A percentile compares a stretch with the other conserved stretches of the same genome.
phyloP scores from a whole-genome alignment of 345 rosid genomes.

The Boechera retrofracta region DNA sequence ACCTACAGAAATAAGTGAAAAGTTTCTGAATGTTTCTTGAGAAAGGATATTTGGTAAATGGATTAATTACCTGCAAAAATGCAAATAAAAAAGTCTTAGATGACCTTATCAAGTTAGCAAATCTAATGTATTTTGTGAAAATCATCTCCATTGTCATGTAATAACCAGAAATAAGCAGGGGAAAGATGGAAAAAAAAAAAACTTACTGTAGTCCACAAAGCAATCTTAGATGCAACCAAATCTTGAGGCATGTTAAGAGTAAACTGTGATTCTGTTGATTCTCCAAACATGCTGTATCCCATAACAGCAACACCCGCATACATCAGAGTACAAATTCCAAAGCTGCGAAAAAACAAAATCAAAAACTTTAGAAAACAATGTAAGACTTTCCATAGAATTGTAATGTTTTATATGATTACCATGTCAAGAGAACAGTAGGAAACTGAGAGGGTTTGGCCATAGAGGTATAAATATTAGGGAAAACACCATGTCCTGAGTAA shows the following conservation, averaged over 20 bases:
- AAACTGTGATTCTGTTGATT: conserved; percentile 71
- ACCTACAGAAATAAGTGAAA: not conserved
- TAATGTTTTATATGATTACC: conserved; percentile 50
- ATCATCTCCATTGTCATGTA: not conserved
- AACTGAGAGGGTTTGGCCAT: conserved; percentile 84
- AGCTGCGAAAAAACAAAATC: conserved; percentile 49
- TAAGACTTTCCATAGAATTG: not conserved
- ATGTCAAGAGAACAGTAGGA: conserved; percentile 70
- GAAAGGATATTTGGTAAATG: conserved; percentile 92
- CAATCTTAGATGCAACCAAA: conserved; percentile 88
- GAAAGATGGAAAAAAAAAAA: not conserved
- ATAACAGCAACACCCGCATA: conserved; percentile 82
- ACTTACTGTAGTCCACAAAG: conserved; percentile 91
- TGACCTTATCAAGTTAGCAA: not conserved
- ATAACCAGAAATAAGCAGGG: conserved; percentile 1
- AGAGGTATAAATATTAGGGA: conserved; percentile 92
- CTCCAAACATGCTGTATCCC: conserved; percentile 97
- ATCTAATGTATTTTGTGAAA: not conserved
- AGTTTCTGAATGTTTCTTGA: not conserved
- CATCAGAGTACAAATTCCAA: conserved; percentile 69
- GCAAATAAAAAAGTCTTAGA: not conserved
- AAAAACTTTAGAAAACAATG: not conserved
- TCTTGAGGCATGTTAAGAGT: conserved; percentile 91
- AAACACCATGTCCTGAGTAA: conserved; percentile 97
- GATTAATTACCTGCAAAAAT: conserved; percentile 80